phyloP scores from a whole-genome alignment of 176 grass and related monocot genomes.

The Cenchrus fungigraminus region DNA sequence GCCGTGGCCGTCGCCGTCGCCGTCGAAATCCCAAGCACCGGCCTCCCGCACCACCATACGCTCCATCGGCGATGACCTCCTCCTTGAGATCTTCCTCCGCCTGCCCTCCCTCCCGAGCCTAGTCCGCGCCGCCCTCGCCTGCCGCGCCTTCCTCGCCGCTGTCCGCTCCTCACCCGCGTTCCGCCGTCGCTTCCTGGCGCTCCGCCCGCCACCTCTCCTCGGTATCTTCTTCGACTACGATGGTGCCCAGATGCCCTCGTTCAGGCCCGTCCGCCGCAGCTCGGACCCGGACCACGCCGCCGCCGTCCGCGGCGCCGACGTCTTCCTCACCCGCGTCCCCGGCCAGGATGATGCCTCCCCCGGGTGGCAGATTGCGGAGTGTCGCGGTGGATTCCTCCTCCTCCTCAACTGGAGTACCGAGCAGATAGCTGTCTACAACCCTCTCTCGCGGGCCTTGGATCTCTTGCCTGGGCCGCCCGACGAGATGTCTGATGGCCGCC shows the following conservation, averaged over 20 bases:
- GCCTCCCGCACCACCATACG: background rate
- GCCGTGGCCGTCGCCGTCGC: background rate
- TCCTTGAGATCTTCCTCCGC: background rate
- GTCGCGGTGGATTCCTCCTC: background rate
- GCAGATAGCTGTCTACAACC: background rate
- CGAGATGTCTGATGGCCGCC: background rate
- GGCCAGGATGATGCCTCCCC: background rate
- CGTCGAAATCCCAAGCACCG: background rate
- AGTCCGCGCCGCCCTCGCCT: background rate
- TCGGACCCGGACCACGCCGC: background rate
- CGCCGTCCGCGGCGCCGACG: background rate
- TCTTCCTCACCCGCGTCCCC: background rate
- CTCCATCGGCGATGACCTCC: background rate
- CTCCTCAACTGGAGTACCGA: background rate
- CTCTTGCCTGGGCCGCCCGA: background rate
- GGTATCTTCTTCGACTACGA: background rate
- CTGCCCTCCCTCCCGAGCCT: background rate
- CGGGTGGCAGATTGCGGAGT: background rate
- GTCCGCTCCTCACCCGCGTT: background rate
- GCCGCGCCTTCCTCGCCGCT: background rate
- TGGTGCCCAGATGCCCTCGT: background rate
- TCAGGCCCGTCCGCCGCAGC: background rate
- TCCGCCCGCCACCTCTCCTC: background rate
- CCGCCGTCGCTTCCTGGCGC: background rate
- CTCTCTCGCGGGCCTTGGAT: background rate